Base-by-base conservation (phyloP, 164 flowering plant genomes). In the Cinnamomum chago region DNA sequence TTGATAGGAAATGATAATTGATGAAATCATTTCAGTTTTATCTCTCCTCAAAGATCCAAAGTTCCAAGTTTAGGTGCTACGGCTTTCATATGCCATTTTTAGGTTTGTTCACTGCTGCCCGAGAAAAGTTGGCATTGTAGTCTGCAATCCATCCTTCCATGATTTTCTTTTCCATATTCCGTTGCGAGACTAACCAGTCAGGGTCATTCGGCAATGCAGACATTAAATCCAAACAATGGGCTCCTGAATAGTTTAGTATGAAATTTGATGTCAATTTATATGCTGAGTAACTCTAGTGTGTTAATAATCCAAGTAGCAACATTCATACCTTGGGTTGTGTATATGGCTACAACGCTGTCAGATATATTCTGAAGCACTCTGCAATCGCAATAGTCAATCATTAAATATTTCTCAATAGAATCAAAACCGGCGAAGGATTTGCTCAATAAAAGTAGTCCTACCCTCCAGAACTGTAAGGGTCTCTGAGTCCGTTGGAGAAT, bases 381-480 rank as follows among this genome's bases (percentile, higher is more conserved):
- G 75, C 13, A 40, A 40, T 15, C 23, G 7, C 62, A 65, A 71
- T 13, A 23, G 52, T 10, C 1, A 65, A 2, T 65, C 62, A 13
- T 20, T 22, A 58, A 2, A 58, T 52, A 28, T 17, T 52, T 15
- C 17, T 58, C 27, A n/a, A 6, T 13, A 2, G 51, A 58, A 33
- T 7, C 0, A 11, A 28, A 23, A 3, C 40, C 25, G 9, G 15
- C 0, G 20, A 50, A 3, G 12, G 33, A 23, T 1, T 13, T 5
- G 5, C 1, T n/a, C 18, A 2, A 6, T 22, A 33, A 17, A 22
- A 33, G 60, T 22, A 25, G 13, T 55, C 35, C 23, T 91, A 91
- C 96, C 96, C 93, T 77, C 85, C 93, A 51, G 77, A 81, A 47
- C 94, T 92, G 50, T 84, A 89, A 18, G 97, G 92, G 80, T 92